Percentiles rank a stretch among this genome's conserved stretches.
Evolutionary conservation across 352 stramenopile species (phyloP).

Genomic region (Albugo laibachii): DNA sequence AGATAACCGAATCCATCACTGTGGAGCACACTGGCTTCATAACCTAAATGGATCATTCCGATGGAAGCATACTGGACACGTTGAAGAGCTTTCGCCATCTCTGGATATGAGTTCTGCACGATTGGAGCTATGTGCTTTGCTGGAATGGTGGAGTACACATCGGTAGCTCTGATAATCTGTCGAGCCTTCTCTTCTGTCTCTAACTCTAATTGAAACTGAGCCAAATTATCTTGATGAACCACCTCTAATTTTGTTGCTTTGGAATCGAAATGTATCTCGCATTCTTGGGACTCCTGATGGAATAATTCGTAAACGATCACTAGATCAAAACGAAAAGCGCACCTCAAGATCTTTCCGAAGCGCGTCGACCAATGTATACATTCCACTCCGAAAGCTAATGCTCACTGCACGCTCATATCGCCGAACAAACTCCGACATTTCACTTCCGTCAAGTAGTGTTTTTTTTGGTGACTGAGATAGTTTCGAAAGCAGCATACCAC

Average conservation of each 20-base stretch:
- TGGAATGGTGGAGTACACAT: conserved; percentile 65
- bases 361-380: conserved; percentile 43
- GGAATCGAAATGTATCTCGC: conserved; percentile 9
- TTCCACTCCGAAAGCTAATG: conserved; percentile 66
- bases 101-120: conserved; percentile 21
- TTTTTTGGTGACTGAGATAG: conserved; percentile 11
- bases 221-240: conserved; percentile 1
- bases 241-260: neutral
- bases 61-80: conserved; percentile 67
- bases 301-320: conserved; percentile 1
- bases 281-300: conserved; percentile 7
- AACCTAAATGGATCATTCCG: conserved; percentile 67
- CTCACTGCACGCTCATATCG: conserved; percentile 53
- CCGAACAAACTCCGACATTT: conserved; percentile 53
- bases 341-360: conserved; percentile 24
- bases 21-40: conserved; percentile 26
- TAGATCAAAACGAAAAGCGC: neutral
- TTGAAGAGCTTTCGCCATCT: conserved; percentile 22
- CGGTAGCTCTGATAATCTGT: conserved; percentile 25
- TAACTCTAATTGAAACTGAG: conserved; percentile 25
- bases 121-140: conserved; percentile 28
- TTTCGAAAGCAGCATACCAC: conserved; percentile 11
- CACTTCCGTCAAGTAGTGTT: conserved; percentile 38
- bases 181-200: conserved; percentile 6
- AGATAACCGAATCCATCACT: conserved; percentile 75